phyloP scores from a whole-genome alignment of 257 asterid genomes.

The Mentha longifolia region DNA sequence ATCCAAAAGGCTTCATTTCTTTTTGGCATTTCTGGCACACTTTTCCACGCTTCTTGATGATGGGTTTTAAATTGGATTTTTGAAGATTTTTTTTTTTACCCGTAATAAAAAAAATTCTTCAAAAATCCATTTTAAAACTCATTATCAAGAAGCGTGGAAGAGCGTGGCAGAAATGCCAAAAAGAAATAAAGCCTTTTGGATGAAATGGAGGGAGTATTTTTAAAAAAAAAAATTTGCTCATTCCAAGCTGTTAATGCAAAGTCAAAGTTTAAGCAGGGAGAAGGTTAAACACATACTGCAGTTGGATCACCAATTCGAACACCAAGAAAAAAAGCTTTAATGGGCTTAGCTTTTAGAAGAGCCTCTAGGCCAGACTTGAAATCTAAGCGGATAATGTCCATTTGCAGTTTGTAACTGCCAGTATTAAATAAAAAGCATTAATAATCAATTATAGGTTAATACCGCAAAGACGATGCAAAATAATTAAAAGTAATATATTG shows the following conservation, averaged over 20 bases:
- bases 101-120: no score
- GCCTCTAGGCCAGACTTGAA: constrained; percentile 92
- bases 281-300: constrained; percentile 55
- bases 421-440: constrained; percentile 9
- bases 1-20: no score
- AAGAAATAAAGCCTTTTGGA: no score
- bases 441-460: constrained; percentile 19
- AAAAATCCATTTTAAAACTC: no score
- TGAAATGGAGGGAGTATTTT: no score
- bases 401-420: constrained; percentile 75
- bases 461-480: constrained; percentile 2
- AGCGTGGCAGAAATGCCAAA: no score
- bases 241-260: constrained; percentile 16
- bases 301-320: constrained; percentile 97
- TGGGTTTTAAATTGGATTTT: no score
- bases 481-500: background rate
- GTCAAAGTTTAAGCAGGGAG: constrained; percentile 18
- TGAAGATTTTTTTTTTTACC: no score
- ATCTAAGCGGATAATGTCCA: constrained; percentile 85
- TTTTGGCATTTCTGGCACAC: no score
- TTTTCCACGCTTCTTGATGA: no score
- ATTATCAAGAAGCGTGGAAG: no score
- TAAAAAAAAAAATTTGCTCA: background rate
- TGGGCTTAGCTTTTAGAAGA: constrained; percentile 71
- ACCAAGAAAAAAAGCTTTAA: constrained; percentile 89